Evolutionary conservation across 73 alveolate species (phyloP).

Genomic region (Uronychia binucleata): DNA sequence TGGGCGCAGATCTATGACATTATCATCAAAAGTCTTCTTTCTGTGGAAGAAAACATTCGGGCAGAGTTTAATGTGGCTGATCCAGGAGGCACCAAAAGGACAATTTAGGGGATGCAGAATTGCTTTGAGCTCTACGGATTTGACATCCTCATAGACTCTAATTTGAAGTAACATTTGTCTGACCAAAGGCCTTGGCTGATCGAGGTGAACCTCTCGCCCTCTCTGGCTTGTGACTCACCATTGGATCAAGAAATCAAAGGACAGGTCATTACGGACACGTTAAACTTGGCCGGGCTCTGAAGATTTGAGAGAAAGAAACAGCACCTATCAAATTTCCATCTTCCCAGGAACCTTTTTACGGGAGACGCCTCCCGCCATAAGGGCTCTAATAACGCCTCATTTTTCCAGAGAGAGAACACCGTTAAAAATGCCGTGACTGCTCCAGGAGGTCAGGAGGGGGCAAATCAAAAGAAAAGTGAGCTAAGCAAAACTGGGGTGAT

Average conservation of each 20-base stretch:
- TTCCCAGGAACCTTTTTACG: neutral
- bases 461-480: neutral
- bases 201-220: slow-evolving; percentile 46
- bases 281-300: slow-evolving; percentile 6
- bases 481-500: neutral
- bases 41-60: slow-evolving; percentile 39
- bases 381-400: neutral
- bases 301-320: neutral
- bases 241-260: slow-evolving; percentile 37
- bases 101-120: slow-evolving; percentile 35
- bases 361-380: neutral
- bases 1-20: slow-evolving; percentile 76
- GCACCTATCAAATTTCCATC: neutral
- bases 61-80: slow-evolving; percentile 68
- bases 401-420: neutral
- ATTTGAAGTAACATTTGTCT: slow-evolving; percentile 5
- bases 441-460: neutral
- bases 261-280: slow-evolving; percentile 21
- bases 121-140: slow-evolving; percentile 46
- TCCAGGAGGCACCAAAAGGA: slow-evolving; percentile 48
- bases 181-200: slow-evolving; percentile 30
- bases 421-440: neutral
- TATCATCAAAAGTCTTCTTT: slow-evolving; percentile 59
- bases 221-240: slow-evolving; percentile 48
- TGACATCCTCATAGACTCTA: slow-evolving; percentile 39